Conservation (phyloP, 176 grass and related monocot species). For the Lolium multiflorum region DNA sequence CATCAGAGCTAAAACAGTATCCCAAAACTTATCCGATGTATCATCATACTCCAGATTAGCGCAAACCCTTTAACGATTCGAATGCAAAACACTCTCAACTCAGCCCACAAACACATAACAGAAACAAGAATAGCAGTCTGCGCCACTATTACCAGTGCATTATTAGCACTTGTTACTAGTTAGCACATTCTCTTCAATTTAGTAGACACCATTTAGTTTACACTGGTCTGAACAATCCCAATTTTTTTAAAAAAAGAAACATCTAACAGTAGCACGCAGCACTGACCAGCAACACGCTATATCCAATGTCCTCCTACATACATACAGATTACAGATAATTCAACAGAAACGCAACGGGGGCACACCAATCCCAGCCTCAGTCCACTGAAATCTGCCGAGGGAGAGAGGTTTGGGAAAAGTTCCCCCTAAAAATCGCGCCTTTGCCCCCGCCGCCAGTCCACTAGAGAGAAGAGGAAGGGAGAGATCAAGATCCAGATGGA, state of each 20-base stretch:
- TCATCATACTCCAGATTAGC: not conserved
- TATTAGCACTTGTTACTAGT: not conserved
- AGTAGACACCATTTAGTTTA: not conserved
- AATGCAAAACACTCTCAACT: not conserved
- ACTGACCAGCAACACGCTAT: constrained; percentile 19
- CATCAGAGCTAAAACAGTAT: constrained; percentile 2
- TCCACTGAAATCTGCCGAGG: not conserved
- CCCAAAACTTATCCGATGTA: not conserved
- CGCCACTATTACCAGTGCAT: not conserved
- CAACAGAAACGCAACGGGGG: not conserved
- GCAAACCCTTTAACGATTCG: not conserved
- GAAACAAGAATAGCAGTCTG: not conserved
- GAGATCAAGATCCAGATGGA: constrained; percentile 35
- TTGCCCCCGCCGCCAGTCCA: constrained; percentile 11
- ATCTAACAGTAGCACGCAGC: not conserved
- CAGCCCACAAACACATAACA: not conserved
- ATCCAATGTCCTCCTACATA: not conserved
- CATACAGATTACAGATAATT: not conserved
- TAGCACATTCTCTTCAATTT: constrained; percentile 15
- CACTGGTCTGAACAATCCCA: not conserved
- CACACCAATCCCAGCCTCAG: not conserved
- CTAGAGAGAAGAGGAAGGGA: not conserved
- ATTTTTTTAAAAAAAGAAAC: not conserved
- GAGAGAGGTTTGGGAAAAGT: not conserved
- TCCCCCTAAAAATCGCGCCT: constrained; percentile 33